These are phyloP conservation scores for Ogataea siamensis DNA, from an alignment of 805 yeast genomes.

Conservation along the genomic window DNA sequence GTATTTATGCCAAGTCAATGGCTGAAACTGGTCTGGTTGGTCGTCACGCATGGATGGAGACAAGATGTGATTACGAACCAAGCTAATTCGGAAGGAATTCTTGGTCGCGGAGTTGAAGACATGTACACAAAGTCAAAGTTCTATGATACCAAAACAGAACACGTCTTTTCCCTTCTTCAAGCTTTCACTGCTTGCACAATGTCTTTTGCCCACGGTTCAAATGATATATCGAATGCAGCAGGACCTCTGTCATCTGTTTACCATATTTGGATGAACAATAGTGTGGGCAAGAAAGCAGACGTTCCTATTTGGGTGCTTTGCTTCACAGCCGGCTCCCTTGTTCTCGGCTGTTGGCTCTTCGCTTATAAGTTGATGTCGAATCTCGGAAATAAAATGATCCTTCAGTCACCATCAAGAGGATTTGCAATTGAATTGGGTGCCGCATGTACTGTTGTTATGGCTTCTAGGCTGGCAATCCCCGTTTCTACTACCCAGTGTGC, in stretches of 20 bases:
- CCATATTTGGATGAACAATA: slow-evolving; percentile 55
- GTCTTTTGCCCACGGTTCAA: slow-evolving; percentile 83
- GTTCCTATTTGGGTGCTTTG: slow-evolving; percentile 73
- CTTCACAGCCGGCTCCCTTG: slow-evolving; percentile 65
- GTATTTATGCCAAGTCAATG: slow-evolving; percentile 49
- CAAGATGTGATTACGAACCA: slow-evolving; percentile 60
- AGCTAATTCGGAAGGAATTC: slow-evolving; percentile 35
- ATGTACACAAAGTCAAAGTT: slow-evolving; percentile 60
- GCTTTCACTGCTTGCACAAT: slow-evolving; percentile 73
- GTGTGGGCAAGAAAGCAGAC: slow-evolving; percentile 44
- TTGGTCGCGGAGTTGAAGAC: slow-evolving; percentile 45
- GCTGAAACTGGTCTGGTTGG: slow-evolving; percentile 49
- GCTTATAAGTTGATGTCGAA: slow-evolving; percentile 67
- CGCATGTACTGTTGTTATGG: slow-evolving; percentile 72
- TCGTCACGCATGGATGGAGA: slow-evolving; percentile 57
- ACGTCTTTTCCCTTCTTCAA: slow-evolving; percentile 64
- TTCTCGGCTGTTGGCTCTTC: slow-evolving; percentile 65
- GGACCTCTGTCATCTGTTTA: slow-evolving; percentile 72
- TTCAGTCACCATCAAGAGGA: slow-evolving; percentile 78
- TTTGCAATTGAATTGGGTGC: slow-evolving; percentile 76
- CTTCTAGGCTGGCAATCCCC: slow-evolving; percentile 69
- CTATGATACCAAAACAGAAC: slow-evolving; percentile 70
- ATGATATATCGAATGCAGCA: slow-evolving; percentile 75
- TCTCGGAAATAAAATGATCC: slow-evolving; percentile 70
- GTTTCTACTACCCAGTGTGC: slow-evolving; percentile 79